These are phyloP conservation scores for Plantago coronopus DNA, from an alignment of 305 asterid genomes.

Conservation along the genomic window DNA sequence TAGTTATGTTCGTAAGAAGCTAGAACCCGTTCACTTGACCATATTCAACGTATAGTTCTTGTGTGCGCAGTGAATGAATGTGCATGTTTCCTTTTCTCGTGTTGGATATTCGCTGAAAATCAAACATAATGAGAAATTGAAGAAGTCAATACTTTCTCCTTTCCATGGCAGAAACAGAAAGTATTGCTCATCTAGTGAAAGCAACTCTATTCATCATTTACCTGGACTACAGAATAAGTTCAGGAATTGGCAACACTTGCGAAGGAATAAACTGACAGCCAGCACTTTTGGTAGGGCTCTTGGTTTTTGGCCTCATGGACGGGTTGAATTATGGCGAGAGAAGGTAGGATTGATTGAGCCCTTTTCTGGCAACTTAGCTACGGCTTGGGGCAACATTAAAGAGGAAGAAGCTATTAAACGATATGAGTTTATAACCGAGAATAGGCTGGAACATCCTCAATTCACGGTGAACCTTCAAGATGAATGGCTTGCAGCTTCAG, in stretches of 20 bases:
- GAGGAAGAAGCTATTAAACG: constrained; percentile 71
- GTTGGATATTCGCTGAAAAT: constrained; percentile 25
- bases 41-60: too few relatives aligned
- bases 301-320: constrained; percentile 71
- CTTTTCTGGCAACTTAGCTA: constrained; percentile 60
- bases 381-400: constrained; percentile 68
- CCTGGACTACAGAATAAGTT: constrained; percentile 55
- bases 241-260: constrained; percentile 78
- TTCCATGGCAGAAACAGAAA: constrained; percentile 29
- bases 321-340: constrained; percentile 72
- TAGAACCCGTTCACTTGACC: too few relatives aligned
- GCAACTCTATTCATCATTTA: constrained; percentile 42
- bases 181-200: constrained; percentile 23
- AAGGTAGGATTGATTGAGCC: constrained; percentile 67
- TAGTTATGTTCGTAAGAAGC: too few relatives aligned
- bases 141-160: constrained; percentile 22
- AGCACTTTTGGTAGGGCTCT: constrained; percentile 68
- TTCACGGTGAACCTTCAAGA: constrained; percentile 43
- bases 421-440: constrained; percentile 53
- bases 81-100: constrained; percentile 26
- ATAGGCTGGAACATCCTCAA: constrained; percentile 40
- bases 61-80: constrained; percentile 39
- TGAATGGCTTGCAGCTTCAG: constrained; percentile 73
- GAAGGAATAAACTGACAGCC: constrained; percentile 67
- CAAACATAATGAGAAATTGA: constrained; percentile 26